phyloP scores from a whole-genome alignment of 768 basidiomycete species.

The Tylopilus rubrobrunneus region DNA sequence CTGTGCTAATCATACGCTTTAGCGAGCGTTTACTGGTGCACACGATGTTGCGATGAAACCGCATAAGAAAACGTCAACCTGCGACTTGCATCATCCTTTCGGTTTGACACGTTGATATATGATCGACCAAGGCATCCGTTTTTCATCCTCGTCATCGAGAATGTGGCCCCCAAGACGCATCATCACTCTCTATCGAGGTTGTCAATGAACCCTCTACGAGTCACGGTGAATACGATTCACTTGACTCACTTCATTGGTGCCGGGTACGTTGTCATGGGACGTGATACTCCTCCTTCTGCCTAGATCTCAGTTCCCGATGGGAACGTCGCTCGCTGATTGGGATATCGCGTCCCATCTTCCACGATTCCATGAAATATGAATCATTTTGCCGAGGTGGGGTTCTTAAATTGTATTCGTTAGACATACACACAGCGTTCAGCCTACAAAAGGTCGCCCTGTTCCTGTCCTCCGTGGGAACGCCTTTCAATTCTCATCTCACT shows the following conservation, averaged over 20 bases:
- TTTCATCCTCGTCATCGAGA: not conserved
- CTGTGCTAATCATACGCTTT: too few species aligned
- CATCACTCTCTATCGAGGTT: not conserved
- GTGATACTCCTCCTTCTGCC: not conserved
- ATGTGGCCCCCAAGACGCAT: not conserved
- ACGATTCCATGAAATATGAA: not conserved
- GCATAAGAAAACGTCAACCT: not conserved
- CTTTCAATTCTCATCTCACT: not conserved
- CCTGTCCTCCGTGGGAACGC: conserved; percentile 16
- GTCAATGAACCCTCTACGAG: not conserved
- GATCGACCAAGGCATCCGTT: not conserved
- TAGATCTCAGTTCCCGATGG: not conserved
- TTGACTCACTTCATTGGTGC: too few species aligned
- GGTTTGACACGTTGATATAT: not conserved
- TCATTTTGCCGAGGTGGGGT: not conserved
- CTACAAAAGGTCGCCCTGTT: conserved; percentile 14
- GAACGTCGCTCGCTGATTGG: not conserved
- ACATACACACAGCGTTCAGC: not conserved
- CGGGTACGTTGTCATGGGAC: not conserved
- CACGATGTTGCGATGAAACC: too few species aligned
- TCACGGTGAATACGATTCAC: too few species aligned
- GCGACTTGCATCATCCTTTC: not conserved
- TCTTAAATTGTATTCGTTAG: conserved; percentile 1
- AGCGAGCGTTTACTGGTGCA: too few species aligned
- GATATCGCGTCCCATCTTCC: not conserved